Evolutionary conservation across 2,329 filamentous ascomycete genomes (phyloP).

Genomic region (Aspergillus sp.): DNA sequence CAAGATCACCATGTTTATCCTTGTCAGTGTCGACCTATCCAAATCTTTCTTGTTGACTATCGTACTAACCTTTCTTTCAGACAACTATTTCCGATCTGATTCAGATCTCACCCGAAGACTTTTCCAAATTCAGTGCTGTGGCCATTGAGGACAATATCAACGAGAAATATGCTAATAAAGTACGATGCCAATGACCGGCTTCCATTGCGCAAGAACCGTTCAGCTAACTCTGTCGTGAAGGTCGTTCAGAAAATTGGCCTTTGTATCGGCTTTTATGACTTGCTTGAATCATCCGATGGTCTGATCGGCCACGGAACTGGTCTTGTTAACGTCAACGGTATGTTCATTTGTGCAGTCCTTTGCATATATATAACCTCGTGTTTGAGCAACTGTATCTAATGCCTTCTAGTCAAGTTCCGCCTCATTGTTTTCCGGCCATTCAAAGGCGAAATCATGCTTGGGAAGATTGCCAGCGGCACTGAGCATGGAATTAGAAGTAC

Average conservation of each 20-base stretch:
- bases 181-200: slow-evolving; percentile 25
- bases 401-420: slow-evolving; percentile 72
- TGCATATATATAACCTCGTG: background rate
- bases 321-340: slow-evolving; percentile 90
- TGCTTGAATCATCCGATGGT: slow-evolving; percentile 84
- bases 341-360: slow-evolving; percentile 7
- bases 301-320: slow-evolving; percentile 90
- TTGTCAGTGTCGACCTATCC: slow-evolving; percentile 31
- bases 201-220: too few species aligned
- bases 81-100: slow-evolving; percentile 93
- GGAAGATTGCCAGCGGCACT: slow-evolving; percentile 71
- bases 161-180: slow-evolving; percentile 91
- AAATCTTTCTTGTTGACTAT: too few species aligned
- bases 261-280: slow-evolving; percentile 88
- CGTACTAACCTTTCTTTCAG: slow-evolving; percentile 42
- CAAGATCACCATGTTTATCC: slow-evolving; percentile 43
- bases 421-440: slow-evolving; percentile 93
- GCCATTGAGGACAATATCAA: slow-evolving; percentile 97
- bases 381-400: background rate
- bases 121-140: slow-evolving; percentile 71
- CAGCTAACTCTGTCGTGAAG: slow-evolving; percentile 30
- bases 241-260: slow-evolving; percentile 92
- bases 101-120: slow-evolving; percentile 84
- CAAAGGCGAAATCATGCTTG: slow-evolving; percentile 86
- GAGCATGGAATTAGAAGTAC: slow-evolving; percentile 67